These are phyloP conservation scores for Plicaturopsis crispa DNA, from an alignment of 768 basidiomycete species.

Conservation along the genomic window DNA sequence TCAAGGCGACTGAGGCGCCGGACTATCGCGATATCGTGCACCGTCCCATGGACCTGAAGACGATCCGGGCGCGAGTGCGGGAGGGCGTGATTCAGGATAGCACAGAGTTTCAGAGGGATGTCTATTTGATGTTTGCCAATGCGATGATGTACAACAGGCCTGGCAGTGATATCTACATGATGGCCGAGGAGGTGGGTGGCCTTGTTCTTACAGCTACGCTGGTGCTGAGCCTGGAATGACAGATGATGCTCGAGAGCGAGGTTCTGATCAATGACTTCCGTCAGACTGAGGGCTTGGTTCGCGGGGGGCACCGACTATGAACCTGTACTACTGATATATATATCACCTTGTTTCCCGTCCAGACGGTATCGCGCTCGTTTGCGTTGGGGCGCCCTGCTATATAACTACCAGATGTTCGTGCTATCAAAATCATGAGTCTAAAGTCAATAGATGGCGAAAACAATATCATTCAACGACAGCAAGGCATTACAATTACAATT, in stretches of 20 bases:
- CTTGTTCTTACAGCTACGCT: neutral
- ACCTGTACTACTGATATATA: slow-evolving; percentile 4
- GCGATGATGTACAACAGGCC: slow-evolving; percentile 96
- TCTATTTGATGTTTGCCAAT: slow-evolving; percentile 93
- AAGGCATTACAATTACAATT: no score
- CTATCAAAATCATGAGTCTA: slow-evolving; percentile 4
- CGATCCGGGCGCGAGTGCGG: slow-evolving; percentile 78
- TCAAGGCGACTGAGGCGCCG: slow-evolving; percentile 81
- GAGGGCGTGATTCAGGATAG: slow-evolving; percentile 78
- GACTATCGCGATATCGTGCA: slow-evolving; percentile 91
- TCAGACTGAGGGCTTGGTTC: slow-evolving; percentile 68
- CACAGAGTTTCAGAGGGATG: slow-evolving; percentile 83
- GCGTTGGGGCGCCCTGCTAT: no score
- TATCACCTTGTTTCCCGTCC: no score
- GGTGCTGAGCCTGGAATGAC: slow-evolving; percentile 1
- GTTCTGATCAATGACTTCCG: slow-evolving; percentile 58
- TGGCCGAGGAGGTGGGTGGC: slow-evolving; percentile 83
- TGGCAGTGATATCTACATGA: slow-evolving; percentile 75
- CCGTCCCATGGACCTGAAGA: slow-evolving; percentile 94
- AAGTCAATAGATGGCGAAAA: no score
- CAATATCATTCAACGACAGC: no score
- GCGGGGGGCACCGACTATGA: slow-evolving; percentile 14
- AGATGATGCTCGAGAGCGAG: slow-evolving; percentile 79
- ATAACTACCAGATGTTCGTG: neutral
- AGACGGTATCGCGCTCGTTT: no score